These are phyloP conservation scores for Lecanicillium sp. DNA, from an alignment of 2,329 filamentous ascomycete genomes.

Conservation along the genomic window DNA sequence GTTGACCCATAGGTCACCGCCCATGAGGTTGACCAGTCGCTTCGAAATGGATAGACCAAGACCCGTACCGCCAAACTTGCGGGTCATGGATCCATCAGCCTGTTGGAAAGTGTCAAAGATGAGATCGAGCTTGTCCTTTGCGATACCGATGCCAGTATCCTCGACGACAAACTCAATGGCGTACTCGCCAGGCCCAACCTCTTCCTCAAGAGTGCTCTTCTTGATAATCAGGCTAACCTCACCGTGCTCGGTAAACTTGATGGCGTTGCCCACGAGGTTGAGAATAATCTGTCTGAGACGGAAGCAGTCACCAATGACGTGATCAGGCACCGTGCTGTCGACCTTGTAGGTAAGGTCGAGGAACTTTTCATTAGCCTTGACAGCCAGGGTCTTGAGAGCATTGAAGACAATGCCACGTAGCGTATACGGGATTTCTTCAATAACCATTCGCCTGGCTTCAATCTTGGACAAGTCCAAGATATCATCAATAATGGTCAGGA, in stretches of 20 bases:
- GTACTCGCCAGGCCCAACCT: constrained; percentile 66
- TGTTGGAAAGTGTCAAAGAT: constrained; percentile 99
- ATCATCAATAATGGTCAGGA: constrained; percentile 93
- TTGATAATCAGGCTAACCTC: constrained; percentile 93
- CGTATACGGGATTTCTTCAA: constrained; percentile 96
- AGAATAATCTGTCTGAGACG: constrained; percentile 92
- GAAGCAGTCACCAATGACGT: constrained; percentile 95
- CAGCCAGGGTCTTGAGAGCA: constrained; percentile 90
- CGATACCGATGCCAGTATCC: constrained; percentile 95
- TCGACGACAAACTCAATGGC: constrained; percentile 93
- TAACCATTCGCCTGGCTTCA: constrained; percentile 94
- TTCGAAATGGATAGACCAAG: constrained; percentile 93
- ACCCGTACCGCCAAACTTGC: constrained; percentile 92
- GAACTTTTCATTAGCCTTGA: constrained; percentile 94
- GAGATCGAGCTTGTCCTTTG: constrained; percentile 86
- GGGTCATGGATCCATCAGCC: constrained; percentile 91
- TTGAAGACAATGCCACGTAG: constrained; percentile 94
- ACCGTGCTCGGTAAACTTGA: constrained; percentile 97
- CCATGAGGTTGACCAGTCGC: constrained; percentile 90
- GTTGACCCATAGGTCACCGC: constrained; percentile 91
- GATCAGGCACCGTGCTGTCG: constrained; percentile 86
- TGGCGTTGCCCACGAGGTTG: constrained; percentile 94
- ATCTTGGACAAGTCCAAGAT: constrained; percentile 72
- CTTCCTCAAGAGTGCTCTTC: constrained; percentile 53
- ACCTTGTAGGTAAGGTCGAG: constrained; percentile 89